A percentile compares a stretch with the other conserved stretches of the same genome.
Conservation (phyloP, 495 filamentous ascomycete genomes). For the Lentithecium fluviatile region DNA sequence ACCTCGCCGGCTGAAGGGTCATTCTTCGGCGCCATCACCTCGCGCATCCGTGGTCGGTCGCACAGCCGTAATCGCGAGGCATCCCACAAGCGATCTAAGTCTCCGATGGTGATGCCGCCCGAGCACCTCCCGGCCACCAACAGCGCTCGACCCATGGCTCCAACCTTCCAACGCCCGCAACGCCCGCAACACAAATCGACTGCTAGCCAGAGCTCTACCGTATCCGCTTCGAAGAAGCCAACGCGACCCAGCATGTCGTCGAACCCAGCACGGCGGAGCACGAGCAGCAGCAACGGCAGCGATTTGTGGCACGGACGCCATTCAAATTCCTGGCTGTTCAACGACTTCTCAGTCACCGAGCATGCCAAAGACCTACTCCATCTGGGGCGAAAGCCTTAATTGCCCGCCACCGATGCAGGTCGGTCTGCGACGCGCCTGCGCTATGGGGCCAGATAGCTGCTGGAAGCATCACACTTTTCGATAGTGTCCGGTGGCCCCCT, state of each 20-base stretch:
- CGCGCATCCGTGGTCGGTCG: conserved; percentile 27
- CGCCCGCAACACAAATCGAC: conserved; percentile 30
- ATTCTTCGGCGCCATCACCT: conserved; percentile 35
- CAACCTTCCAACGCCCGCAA: conserved; percentile 24
- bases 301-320: conserved; percentile 36
- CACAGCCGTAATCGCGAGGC: conserved; percentile 24
- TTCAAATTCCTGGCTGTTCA: conserved; percentile 37
- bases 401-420: background rate
- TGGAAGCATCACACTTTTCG: conserved; percentile 24
- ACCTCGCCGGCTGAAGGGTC: conserved; percentile 28
- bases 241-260: conserved; percentile 15
- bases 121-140: conserved; percentile 24
- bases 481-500: conserved; percentile 18
- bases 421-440: conserved; percentile 24
- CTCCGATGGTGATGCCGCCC: conserved; percentile 31
- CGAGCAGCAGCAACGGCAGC: conserved; percentile 29
- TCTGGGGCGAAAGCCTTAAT: conserved; percentile 22
- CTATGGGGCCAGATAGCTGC: conserved; percentile 20
- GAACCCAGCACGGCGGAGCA: conserved; percentile 18
- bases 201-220: conserved; percentile 19
- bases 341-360: conserved; percentile 35
- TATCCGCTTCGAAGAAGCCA: conserved; percentile 10
- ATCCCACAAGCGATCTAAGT: conserved; percentile 29
- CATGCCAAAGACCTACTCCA: conserved; percentile 31
- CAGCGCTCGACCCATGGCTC: conserved; percentile 2